These are phyloP conservation scores for Zygoascus sp. DNA, from an alignment of 1,139 yeast species.

Conservation along the genomic window DNA sequence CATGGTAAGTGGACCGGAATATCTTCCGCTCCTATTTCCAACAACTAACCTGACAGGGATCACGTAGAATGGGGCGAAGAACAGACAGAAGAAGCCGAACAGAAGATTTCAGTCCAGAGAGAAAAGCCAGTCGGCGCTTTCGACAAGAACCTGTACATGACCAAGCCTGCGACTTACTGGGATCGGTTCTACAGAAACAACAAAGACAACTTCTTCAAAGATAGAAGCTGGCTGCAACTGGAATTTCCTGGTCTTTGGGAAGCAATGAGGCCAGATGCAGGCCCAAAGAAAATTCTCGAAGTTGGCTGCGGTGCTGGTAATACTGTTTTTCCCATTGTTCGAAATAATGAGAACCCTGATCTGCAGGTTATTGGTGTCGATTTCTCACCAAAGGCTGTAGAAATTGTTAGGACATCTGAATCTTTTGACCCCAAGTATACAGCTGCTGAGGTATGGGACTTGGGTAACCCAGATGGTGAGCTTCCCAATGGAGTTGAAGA, in stretches of 20 bases:
- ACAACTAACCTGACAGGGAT: slow-evolving; percentile 43
- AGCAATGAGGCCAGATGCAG: slow-evolving; percentile 64
- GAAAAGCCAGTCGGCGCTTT: slow-evolving; percentile 81
- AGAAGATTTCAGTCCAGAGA: slow-evolving; percentile 67
- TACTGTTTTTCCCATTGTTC: slow-evolving; percentile 83
- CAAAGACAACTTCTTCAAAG: slow-evolving; percentile 89
- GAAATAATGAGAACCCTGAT: slow-evolving; percentile 74
- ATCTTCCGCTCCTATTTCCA: background rate
- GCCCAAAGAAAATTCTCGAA: slow-evolving; percentile 74
- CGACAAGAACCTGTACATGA: slow-evolving; percentile 72
- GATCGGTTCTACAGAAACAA: slow-evolving; percentile 88
- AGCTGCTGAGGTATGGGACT: slow-evolving; percentile 91
- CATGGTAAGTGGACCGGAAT: slow-evolving; percentile 47
- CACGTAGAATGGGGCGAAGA: slow-evolving; percentile 98
- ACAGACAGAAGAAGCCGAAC: slow-evolving; percentile 71
- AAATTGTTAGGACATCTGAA: slow-evolving; percentile 58
- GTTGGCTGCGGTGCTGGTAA: slow-evolving; percentile 99
- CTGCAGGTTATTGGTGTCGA: slow-evolving; percentile 81
- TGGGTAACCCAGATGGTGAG: slow-evolving; percentile 67
- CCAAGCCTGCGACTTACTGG: slow-evolving; percentile 93
- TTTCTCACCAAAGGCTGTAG: slow-evolving; percentile 85
- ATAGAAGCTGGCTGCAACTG: slow-evolving; percentile 90
- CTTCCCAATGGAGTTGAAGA: slow-evolving; percentile 84
- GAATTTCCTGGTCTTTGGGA: slow-evolving; percentile 86
- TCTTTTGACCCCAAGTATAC: slow-evolving; percentile 61